Evolutionary conservation across 345 rosid genomes (phyloP).

Genomic region (Populus pruinosa): DNA sequence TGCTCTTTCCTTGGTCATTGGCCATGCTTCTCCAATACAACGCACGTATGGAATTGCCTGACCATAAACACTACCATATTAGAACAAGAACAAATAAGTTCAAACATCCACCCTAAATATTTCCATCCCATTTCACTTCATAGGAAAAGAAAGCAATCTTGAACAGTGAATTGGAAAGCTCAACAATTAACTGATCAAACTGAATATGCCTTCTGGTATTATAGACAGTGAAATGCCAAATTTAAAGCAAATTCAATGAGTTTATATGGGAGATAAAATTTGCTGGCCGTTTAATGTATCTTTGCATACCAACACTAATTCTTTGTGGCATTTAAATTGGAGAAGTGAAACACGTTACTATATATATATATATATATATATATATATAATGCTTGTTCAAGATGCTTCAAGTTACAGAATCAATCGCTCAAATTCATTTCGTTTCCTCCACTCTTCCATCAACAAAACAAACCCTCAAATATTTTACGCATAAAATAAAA

Average conservation of each 20-base stretch:
- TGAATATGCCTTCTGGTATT: background rate
- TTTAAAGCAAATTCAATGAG: background rate
- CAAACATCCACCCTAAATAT: background rate
- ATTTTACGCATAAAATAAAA: background rate
- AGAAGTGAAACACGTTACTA: background rate
- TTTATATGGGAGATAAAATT: background rate
- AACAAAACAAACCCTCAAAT: background rate
- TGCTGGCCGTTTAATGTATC: background rate
- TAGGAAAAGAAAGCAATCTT: background rate
- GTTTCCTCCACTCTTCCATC: background rate
- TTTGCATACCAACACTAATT: background rate
- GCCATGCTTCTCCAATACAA: constrained; percentile 92
- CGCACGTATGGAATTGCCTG: constrained; percentile 96
- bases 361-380: too few relatives aligned
- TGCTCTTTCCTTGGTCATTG: constrained; percentile 92
- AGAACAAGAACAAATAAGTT: background rate
- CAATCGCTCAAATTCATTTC: background rate
- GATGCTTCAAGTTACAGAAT: background rate
- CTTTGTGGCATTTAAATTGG: background rate
- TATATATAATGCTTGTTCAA: background rate
- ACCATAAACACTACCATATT: background rate
- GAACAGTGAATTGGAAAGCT: background rate
- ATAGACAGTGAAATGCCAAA: background rate
- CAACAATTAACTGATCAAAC: background rate
- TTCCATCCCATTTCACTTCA: background rate